A percentile compares a stretch with the other conserved stretches of the same genome.
Conservation (phyloP, 1,284 basidiomycete species). For the Irpex sp. region DNA sequence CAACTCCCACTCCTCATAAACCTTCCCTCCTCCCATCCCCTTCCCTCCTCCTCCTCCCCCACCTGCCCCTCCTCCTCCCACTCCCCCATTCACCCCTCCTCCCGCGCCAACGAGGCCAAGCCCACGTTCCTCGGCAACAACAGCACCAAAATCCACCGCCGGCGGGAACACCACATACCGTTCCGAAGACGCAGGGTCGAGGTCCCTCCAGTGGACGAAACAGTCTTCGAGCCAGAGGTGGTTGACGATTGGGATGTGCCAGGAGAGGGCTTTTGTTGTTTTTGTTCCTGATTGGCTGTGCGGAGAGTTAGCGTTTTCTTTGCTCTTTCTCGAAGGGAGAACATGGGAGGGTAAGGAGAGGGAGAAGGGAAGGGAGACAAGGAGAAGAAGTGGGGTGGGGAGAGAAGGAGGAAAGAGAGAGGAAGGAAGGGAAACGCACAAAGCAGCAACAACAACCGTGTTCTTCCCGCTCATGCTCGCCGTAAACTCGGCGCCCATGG, state of each 20-base stretch:
- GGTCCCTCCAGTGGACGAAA: slow-evolving; percentile 72
- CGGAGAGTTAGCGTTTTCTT: background rate
- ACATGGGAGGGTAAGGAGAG: too few species aligned
- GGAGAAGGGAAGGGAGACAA: too few species aligned
- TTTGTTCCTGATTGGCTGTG: slow-evolving; percentile 67
- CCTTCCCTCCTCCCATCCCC: slow-evolving; percentile 14
- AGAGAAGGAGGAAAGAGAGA: too few species aligned
- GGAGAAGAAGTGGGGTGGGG: too few species aligned
- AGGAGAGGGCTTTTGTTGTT: slow-evolving; percentile 67
- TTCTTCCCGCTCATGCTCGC: slow-evolving; percentile 75
- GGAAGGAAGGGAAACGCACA: too few species aligned
- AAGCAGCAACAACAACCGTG: slow-evolving; percentile 80
- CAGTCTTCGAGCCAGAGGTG: slow-evolving; percentile 90
- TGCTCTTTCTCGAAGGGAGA: too few species aligned
- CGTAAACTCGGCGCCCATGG: slow-evolving; percentile 79
- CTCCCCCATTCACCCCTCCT: slow-evolving; percentile 19
- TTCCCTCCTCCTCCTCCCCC: slow-evolving; percentile 20
- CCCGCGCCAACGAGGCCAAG: slow-evolving; percentile 21
- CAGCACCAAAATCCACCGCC: slow-evolving; percentile 60
- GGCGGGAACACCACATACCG: slow-evolving; percentile 68
- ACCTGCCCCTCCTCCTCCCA: slow-evolving; percentile 26
- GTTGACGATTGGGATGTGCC: slow-evolving; percentile 85
- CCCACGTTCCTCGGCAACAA: slow-evolving; percentile 51
- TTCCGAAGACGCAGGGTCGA: slow-evolving; percentile 50
- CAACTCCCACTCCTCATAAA: background rate